These are phyloP conservation scores for Cyclocybe aegerita DNA, from an alignment of 768 basidiomycete genomes.

Conservation along the genomic window DNA sequence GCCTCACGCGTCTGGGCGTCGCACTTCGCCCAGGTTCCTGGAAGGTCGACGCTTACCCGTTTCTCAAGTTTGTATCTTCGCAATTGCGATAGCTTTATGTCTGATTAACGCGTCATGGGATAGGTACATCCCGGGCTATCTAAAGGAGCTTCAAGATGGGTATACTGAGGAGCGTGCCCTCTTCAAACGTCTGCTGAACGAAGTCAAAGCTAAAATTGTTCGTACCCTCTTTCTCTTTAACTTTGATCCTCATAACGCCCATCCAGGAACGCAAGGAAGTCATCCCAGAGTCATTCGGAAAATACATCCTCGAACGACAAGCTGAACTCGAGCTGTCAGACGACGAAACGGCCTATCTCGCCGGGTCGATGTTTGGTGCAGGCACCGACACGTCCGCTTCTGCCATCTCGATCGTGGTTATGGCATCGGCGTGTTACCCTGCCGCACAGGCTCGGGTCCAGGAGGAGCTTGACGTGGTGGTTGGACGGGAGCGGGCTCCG, in stretches of 20 bases:
- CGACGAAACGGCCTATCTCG: conserved; percentile 61
- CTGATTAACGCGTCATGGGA: neutral
- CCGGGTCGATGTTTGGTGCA: conserved; percentile 65
- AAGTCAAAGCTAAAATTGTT: conserved; percentile 47
- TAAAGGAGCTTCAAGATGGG: conserved; percentile 53
- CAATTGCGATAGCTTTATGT: neutral
- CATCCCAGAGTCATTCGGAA: conserved; percentile 49
- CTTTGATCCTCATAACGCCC: neutral
- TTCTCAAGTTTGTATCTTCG: conserved; percentile 30
- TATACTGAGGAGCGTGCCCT: conserved; percentile 55
- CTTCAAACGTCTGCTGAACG: conserved; percentile 51
- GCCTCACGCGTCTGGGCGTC: conserved; percentile 44
- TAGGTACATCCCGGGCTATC: conserved; percentile 60
- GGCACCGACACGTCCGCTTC: conserved; percentile 67
- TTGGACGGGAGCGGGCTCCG: conserved; percentile 41
- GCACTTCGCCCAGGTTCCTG: conserved; percentile 44
- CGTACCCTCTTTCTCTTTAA: conserved; percentile 1
- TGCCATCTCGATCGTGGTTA: conserved; percentile 53
- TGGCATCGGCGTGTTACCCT: conserved; percentile 58
- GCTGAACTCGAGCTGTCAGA: conserved; percentile 50
- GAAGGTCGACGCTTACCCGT: conserved; percentile 47
- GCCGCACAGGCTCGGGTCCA: conserved; percentile 51
- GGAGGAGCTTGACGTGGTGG: conserved; percentile 50
- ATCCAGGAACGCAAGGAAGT: conserved; percentile 31
- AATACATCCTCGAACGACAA: conserved; percentile 58